phyloP scores from a whole-genome alignment of 108 stramenopile species.

The Fistulifera pelliculosa region DNA sequence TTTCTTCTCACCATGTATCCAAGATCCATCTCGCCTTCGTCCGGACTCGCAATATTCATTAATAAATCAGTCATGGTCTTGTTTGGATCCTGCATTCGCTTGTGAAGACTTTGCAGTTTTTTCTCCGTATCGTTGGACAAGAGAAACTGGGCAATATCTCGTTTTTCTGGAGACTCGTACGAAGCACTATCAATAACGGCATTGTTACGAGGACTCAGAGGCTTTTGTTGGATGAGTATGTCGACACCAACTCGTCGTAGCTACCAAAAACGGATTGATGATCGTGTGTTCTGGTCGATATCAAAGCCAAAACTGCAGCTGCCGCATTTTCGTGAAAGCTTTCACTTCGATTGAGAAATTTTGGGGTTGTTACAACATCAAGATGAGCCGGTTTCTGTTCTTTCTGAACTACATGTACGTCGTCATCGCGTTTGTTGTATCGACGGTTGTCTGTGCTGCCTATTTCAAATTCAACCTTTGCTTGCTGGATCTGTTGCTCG shows the following conservation, averaged over 20 bases:
- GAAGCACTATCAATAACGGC: background rate
- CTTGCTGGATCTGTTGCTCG: background rate
- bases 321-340: slow-evolving; percentile 52
- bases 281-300: slow-evolving; percentile 17
- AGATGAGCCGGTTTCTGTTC: background rate
- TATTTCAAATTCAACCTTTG: slow-evolving; percentile 22
- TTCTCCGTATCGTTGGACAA: slow-evolving; percentile 3
- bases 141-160: slow-evolving; percentile 4
- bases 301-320: slow-evolving; percentile 33
- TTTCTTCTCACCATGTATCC: slow-evolving; percentile 67
- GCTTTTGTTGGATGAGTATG: background rate
- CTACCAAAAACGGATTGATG: slow-evolving; percentile 1
- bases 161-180: slow-evolving; percentile 3
- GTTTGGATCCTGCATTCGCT: slow-evolving; percentile 44
- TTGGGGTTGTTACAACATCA: background rate
- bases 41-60: slow-evolving; percentile 28
- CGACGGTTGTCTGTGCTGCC: slow-evolving; percentile 25
- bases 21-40: slow-evolving; percentile 29
- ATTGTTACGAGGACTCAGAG: slow-evolving; percentile 1
- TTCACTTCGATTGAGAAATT: slow-evolving; percentile 23
- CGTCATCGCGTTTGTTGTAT: slow-evolving; percentile 13
- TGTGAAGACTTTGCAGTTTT: slow-evolving; percentile 1
- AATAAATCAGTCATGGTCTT: slow-evolving; percentile 41
- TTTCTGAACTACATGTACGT: background rate
- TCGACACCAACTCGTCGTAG: background rate